Evolutionary conservation across 768 basidiomycete species (phyloP).

Genomic region (Termitomyces titanicus): DNA sequence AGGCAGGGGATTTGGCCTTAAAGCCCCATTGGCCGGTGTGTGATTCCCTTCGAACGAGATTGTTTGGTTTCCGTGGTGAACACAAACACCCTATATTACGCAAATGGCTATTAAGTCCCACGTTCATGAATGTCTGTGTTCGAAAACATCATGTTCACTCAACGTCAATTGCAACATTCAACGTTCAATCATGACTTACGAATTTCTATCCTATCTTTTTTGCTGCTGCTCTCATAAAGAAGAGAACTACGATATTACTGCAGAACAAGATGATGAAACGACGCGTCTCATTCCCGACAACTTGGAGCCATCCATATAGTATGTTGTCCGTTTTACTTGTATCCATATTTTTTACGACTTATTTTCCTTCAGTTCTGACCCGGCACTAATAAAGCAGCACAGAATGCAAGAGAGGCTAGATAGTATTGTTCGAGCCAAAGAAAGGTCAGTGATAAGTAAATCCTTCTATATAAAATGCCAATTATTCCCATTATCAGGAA

Average conservation of each 20-base stretch:
- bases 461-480: neutral
- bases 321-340: conserved; percentile 12
- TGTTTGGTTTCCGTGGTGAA: too few relatives aligned
- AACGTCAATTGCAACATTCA: neutral
- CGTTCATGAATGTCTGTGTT: neutral
- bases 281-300: conserved; percentile 30
- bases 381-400: conserved; percentile 40
- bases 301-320: conserved; percentile 21
- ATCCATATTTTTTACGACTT: neutral
- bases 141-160: neutral
- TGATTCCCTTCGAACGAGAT: too few relatives aligned
- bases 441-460: conserved; percentile 41
- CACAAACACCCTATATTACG: too few relatives aligned
- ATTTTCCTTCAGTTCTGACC: conserved; percentile 16
- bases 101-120: neutral
- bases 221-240: conserved; percentile 18
- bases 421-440: conserved; percentile 56
- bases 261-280: conserved; percentile 22
- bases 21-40: too few relatives aligned
- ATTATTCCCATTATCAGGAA: conserved; percentile 35
- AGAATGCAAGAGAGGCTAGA: conserved; percentile 51
- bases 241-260: conserved; percentile 7
- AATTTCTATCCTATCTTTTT: conserved; percentile 20
- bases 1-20: too few relatives aligned
- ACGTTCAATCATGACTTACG: conserved; percentile 19